Conservation (phyloP, 371 early-diverging fungal species). For the Saksenaea vasiformis region DNA sequence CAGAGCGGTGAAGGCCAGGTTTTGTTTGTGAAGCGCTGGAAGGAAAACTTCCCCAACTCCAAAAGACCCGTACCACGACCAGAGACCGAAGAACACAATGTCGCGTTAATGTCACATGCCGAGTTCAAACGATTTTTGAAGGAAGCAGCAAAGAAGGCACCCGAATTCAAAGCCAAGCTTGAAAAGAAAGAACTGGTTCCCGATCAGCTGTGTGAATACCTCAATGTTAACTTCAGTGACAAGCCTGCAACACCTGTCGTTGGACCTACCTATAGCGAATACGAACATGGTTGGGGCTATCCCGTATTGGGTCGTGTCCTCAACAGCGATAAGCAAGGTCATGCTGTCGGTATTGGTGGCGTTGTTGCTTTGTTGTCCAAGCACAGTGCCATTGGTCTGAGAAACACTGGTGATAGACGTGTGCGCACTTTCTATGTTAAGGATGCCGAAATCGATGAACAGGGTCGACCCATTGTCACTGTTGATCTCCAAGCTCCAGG, state of each 20-base stretch:
- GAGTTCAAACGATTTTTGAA: constrained; percentile 66
- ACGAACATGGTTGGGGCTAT: constrained; percentile 29
- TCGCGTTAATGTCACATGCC: constrained; percentile 55
- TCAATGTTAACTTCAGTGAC: constrained; percentile 25
- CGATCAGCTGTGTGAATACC: constrained; percentile 37
- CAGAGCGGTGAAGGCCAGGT: constrained; percentile 58
- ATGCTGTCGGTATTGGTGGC: constrained; percentile 71
- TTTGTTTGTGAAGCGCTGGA: constrained; percentile 61
- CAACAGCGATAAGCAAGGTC: constrained; percentile 41
- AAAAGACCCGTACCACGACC: constrained; percentile 50
- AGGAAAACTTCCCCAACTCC: constrained; percentile 72
- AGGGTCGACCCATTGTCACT: constrained; percentile 64
- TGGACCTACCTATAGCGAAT: constrained; percentile 39
- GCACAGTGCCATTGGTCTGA: constrained; percentile 25
- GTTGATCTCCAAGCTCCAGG: constrained; percentile 26
- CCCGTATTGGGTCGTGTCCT: constrained; percentile 71
- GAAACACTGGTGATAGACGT: constrained; percentile 29
- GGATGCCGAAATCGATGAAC: constrained; percentile 57
- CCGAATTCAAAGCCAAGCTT: constrained; percentile 59
- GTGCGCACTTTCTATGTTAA: constrained; percentile 69
- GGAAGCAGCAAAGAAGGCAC: constrained; percentile 43
- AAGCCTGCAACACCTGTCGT: constrained; percentile 24
- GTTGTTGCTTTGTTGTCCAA: constrained; percentile 62
- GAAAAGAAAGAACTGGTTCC: constrained; percentile 32
- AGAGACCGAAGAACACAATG: constrained; percentile 44